phyloP scores from a whole-genome alignment of 768 basidiomycete genomes.

The Boletus edulis region DNA sequence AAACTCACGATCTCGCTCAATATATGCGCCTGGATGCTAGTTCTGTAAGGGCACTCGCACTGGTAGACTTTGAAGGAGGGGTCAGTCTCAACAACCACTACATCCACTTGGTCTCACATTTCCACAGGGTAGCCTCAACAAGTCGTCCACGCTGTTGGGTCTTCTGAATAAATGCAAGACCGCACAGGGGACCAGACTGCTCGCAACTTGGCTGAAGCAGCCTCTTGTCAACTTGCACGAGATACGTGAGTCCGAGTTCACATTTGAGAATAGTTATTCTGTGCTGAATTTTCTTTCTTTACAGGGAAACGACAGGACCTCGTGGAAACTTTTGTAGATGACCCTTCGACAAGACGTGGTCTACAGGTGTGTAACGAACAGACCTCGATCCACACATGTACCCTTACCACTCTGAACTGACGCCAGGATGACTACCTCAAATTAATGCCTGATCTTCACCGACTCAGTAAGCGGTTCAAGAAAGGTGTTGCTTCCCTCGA shows the following conservation, averaged over 20 bases:
- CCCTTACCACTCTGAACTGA: slow-evolving; percentile 2
- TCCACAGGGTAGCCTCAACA: slow-evolving; percentile 55
- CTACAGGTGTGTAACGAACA: slow-evolving; percentile 58
- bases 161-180: slow-evolving; percentile 96
- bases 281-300: background rate
- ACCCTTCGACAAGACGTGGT: slow-evolving; percentile 63
- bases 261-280: background rate
- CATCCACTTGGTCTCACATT: background rate
- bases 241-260: slow-evolving; percentile 59
- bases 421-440: slow-evolving; percentile 82
- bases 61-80: slow-evolving; percentile 66
- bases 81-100: slow-evolving; percentile 12
- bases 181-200: slow-evolving; percentile 82
- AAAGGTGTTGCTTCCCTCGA: slow-evolving; percentile 81
- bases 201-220: slow-evolving; percentile 94
- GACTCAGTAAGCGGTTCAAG: slow-evolving; percentile 90
- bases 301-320: slow-evolving; percentile 83
- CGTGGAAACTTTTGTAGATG: slow-evolving; percentile 83
- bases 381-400: no score
- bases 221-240: slow-evolving; percentile 92
- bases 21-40: slow-evolving; percentile 97
- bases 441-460: slow-evolving; percentile 89
- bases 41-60: slow-evolving; percentile 84
- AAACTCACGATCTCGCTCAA: slow-evolving; percentile 86
- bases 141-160: slow-evolving; percentile 86